phyloP scores from a whole-genome alignment of 2,329 filamentous ascomycete species.

The Pseudogymnoascus sp. region DNA sequence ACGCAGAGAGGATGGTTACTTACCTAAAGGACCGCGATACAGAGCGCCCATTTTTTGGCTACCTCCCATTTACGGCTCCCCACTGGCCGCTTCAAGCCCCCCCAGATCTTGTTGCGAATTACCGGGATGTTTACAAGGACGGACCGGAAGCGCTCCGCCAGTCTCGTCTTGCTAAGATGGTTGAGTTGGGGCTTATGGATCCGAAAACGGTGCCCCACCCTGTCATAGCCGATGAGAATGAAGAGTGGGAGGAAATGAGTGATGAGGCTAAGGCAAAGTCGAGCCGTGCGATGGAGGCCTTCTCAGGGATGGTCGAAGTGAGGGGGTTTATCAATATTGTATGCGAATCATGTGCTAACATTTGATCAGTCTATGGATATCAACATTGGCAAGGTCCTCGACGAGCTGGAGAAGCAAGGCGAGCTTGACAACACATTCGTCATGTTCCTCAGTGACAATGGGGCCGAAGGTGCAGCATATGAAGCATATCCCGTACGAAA shows the following conservation, averaged over 20 bases:
- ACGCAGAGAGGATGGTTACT: slow-evolving; percentile 42
- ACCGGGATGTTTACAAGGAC: slow-evolving; percentile 40
- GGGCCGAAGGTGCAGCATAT: slow-evolving; percentile 38
- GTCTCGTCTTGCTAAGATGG: slow-evolving; percentile 36
- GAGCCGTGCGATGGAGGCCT: slow-evolving; percentile 39
- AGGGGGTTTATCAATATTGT: slow-evolving; percentile 26
- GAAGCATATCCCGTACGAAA: slow-evolving; percentile 36
- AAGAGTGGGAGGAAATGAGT: slow-evolving; percentile 32
- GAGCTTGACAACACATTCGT: slow-evolving; percentile 42
- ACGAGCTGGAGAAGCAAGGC: slow-evolving; percentile 36
- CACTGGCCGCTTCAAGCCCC: slow-evolving; percentile 57
- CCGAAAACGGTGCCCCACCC: slow-evolving; percentile 34
- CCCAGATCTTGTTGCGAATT: slow-evolving; percentile 37
- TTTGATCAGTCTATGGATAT: slow-evolving; percentile 30
- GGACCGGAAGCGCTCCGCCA: slow-evolving; percentile 39
- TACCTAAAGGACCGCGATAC: slow-evolving; percentile 40
- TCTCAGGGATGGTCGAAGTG: slow-evolving; percentile 38
- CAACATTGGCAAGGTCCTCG: slow-evolving; percentile 37
- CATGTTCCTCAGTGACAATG: slow-evolving; percentile 41
- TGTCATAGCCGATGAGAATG: slow-evolving; percentile 26
- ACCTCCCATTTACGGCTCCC: slow-evolving; percentile 52
- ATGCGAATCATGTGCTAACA: background rate
- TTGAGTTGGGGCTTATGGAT: slow-evolving; percentile 35
- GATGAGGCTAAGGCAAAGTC: slow-evolving; percentile 32
- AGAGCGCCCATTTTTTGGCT: slow-evolving; percentile 46